A percentile compares a stretch with the other conserved stretches of the same genome.
Conservation (phyloP, 345 rosid genomes). For the Leavenworthia alabamica region DNA sequence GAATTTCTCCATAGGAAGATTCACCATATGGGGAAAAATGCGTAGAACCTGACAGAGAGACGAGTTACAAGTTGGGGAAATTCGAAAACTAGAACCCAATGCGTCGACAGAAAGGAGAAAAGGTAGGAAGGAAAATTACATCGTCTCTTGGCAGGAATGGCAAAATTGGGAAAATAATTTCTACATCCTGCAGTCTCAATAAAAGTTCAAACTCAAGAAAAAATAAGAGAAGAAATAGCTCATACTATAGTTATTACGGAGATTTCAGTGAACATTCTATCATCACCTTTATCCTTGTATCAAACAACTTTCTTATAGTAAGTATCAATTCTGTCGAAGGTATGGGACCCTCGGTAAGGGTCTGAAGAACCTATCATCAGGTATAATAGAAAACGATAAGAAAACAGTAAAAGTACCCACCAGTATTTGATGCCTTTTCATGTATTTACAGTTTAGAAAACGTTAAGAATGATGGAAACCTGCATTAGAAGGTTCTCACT, state of each 20-base stretch:
- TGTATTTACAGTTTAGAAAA: not conserved
- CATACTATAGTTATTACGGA: not conserved
- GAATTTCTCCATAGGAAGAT: slow-evolving; percentile 75
- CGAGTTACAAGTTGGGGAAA: slow-evolving; percentile 2
- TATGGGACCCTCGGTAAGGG: slow-evolving; percentile 64
- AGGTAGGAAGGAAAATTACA: slow-evolving; percentile 37
- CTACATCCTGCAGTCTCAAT: slow-evolving; percentile 64
- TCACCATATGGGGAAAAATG: slow-evolving; percentile 64
- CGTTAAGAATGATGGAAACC: slow-evolving; percentile 38
- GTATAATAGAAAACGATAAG: not conserved
- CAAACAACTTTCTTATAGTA: slow-evolving; percentile 72
- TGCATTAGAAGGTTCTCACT: slow-evolving; percentile 78
- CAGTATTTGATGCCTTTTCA: not conserved
- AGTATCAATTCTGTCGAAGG: slow-evolving; percentile 77
- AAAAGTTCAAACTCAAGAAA: slow-evolving; percentile 21
- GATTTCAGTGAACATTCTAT: slow-evolving; percentile 10
- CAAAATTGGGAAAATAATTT: slow-evolving; percentile 75
- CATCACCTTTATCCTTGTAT: slow-evolving; percentile 77
- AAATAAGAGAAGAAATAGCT: not conserved
- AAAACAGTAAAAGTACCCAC: slow-evolving; percentile 17
- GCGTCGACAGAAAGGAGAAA: not conserved
- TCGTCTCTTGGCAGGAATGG: slow-evolving; percentile 83
- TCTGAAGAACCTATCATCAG: slow-evolving; percentile 70
- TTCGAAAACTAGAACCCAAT: not conserved
- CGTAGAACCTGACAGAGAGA: slow-evolving; percentile 49